Evolutionary conservation across 768 basidiomycete species (phyloP).

Genomic region (Phallus indusiatus): DNA sequence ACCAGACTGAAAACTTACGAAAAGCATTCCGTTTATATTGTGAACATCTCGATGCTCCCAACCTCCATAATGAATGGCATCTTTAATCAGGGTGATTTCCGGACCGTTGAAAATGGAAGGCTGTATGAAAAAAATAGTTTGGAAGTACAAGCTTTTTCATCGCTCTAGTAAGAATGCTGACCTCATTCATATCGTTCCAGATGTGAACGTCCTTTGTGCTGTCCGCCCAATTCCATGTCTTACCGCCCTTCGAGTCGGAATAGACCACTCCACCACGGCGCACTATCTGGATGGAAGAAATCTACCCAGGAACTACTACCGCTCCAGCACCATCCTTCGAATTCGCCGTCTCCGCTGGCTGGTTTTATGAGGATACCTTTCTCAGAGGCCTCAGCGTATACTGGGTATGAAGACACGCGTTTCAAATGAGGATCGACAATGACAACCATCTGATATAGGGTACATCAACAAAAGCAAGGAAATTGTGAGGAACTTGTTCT

Average conservation of each 20-base stretch:
- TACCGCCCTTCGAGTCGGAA: constrained; percentile 56
- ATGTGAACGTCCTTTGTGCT: constrained; percentile 82
- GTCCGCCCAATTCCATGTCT: constrained; percentile 65
- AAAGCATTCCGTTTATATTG: constrained; percentile 96
- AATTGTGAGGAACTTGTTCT: constrained; percentile 7
- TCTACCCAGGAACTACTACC: constrained; percentile 96
- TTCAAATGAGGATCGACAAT: constrained; percentile 97
- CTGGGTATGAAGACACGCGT: constrained; percentile 66
- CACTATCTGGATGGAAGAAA: constrained; percentile 85
- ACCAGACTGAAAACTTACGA: constrained; percentile 34
- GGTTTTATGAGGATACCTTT: constrained; percentile 76
- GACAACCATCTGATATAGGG: constrained; percentile 76
- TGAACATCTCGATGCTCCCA: constrained; percentile 99
- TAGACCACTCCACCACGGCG: constrained; percentile 85
- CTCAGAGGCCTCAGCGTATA: constrained; percentile 78
- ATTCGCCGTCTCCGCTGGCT: constrained; percentile 70
- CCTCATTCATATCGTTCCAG: constrained; percentile 99
- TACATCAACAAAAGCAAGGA: neutral
- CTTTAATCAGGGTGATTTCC: constrained; percentile 78
- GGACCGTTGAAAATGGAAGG: constrained; percentile 99
- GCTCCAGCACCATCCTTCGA: constrained; percentile 98
- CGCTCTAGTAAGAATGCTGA: constrained; percentile 21
- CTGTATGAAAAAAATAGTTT: constrained; percentile 27
- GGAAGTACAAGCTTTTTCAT: neutral
- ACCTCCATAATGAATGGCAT: constrained; percentile 77